phyloP scores from a whole-genome alignment of 164 flowering plant species.

The Stephania japonica region DNA sequence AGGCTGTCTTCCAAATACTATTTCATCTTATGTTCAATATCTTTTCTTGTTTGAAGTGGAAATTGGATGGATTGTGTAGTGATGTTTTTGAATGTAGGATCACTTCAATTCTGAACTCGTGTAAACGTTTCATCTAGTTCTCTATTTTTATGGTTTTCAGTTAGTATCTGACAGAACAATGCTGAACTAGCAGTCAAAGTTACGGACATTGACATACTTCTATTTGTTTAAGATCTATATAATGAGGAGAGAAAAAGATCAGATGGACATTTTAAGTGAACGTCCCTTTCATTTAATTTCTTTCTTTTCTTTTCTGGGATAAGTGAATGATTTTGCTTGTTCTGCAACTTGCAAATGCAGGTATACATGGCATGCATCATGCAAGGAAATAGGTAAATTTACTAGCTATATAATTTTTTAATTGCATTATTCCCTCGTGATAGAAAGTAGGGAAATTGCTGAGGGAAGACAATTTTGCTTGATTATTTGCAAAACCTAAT shows the following conservation, averaged over 20 bases:
- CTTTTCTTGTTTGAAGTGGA: background rate
- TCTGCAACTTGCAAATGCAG: conserved; percentile 30
- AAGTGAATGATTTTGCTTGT: conserved; percentile 1
- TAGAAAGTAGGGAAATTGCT: too few species aligned
- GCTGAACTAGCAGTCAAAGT: background rate
- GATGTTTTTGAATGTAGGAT: background rate
- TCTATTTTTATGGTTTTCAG: background rate
- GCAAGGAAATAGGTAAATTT: conserved; percentile 61
- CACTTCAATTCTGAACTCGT: background rate
- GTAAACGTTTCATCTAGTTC: background rate
- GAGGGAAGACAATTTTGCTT: too few species aligned
- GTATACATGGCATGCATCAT: conserved; percentile 94
- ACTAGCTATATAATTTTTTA: background rate
- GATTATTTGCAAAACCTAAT: too few species aligned
- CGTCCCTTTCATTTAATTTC: too few species aligned
- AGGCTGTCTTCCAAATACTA: background rate
- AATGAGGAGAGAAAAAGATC: background rate
- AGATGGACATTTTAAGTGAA: background rate
- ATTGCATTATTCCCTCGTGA: too few species aligned
- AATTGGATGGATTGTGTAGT: background rate
- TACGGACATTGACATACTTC: background rate
- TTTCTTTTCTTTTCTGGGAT: too few species aligned
- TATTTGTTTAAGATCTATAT: background rate
- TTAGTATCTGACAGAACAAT: background rate
- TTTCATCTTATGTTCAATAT: background rate